These are phyloP conservation scores for Hypoxylon cercidicola DNA, from an alignment of 495 filamentous ascomycete genomes.

Conservation along the genomic window DNA sequence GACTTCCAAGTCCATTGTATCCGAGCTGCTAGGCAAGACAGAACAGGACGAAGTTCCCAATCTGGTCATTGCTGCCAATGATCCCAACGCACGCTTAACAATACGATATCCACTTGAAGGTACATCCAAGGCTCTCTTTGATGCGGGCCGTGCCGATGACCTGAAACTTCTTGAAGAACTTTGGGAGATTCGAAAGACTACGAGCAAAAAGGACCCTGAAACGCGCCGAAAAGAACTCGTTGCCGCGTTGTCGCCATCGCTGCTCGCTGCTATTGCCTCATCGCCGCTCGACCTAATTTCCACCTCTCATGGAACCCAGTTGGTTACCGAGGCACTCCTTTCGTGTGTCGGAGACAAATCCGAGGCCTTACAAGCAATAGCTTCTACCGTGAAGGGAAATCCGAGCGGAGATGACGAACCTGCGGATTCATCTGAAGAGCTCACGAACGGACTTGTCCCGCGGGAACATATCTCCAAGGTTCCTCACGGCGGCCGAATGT, in stretches of 20 bases:
- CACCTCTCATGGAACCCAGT: slow-evolving; percentile 85
- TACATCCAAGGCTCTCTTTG: slow-evolving; percentile 75
- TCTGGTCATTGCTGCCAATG: slow-evolving; percentile 69
- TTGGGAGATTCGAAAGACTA: slow-evolving; percentile 76
- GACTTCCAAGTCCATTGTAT: slow-evolving; percentile 83
- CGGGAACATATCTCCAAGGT: slow-evolving; percentile 65
- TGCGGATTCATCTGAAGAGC: slow-evolving; percentile 53
- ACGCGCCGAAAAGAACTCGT: slow-evolving; percentile 79
- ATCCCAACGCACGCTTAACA: slow-evolving; percentile 78
- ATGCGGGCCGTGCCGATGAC: slow-evolving; percentile 65
- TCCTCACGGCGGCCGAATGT: slow-evolving; percentile 80
- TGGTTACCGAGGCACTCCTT: slow-evolving; percentile 84
- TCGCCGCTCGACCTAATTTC: slow-evolving; percentile 73
- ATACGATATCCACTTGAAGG: slow-evolving; percentile 86
- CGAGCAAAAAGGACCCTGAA: slow-evolving; percentile 90
- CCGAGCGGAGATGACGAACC: slow-evolving; percentile 56
- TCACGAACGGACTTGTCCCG: slow-evolving; percentile 15
- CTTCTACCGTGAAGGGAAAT: slow-evolving; percentile 71
- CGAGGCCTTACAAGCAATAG: slow-evolving; percentile 75
- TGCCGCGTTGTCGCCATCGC: slow-evolving; percentile 68
- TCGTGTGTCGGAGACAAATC: slow-evolving; percentile 78
- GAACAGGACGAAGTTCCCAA: slow-evolving; percentile 68
- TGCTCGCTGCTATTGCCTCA: slow-evolving; percentile 76
- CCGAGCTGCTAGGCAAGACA: slow-evolving; percentile 79
- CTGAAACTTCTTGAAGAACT: slow-evolving; percentile 75